Base-by-base conservation (phyloP, 2,329 filamentous ascomycete genomes). In the Neurospora crassa region DNA sequence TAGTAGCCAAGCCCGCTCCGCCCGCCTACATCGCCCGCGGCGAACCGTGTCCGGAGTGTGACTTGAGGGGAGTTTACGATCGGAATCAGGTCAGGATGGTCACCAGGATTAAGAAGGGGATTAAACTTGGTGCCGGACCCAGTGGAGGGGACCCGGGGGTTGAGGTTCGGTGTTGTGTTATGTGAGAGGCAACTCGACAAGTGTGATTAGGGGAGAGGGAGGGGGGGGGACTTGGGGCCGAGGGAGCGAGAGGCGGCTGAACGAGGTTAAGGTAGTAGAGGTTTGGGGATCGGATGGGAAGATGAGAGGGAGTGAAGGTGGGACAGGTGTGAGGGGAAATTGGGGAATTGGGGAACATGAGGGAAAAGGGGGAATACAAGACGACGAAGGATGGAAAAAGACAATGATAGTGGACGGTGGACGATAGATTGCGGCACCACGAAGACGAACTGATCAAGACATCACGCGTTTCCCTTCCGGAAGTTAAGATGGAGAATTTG, bases 81-180 rank as follows among this genome's bases (percentile, higher is more conserved):
- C 79, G 79, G 59, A 86, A 88, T 76, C 73, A 76, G 69, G 75
- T 83, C 29, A 81, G 85, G 67, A 82, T 86, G 80, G 81, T 88
- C 67, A 74, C 81, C 67, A 75, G 78, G 40, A 81, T 85, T 75
- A 79, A 79, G 29, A 79, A 80, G 70, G 84, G 84, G 24, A 74
- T 85, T 63, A 84, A 84, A 63, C 83, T 84, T 80, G 86, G 86
- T 0, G 68, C 78, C 12, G 86, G 86, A 1, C 83, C 84, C 5
- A 78, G 77, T 69, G 78, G 74, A 72, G 67, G 73, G 24, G 82
- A 84, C 67, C 73, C 77, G 0, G 82, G 83, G 18, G 71, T 81
- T 45, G 82, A 84, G 73, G 53, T 78, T 18, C n/a, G 40, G 53
- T 74, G 73, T 69, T 71, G 70, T 5, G 75, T 83, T 3, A 82